Conservation (phyloP, 129 eudicot genomes). For the Oenanthe sinensis region DNA sequence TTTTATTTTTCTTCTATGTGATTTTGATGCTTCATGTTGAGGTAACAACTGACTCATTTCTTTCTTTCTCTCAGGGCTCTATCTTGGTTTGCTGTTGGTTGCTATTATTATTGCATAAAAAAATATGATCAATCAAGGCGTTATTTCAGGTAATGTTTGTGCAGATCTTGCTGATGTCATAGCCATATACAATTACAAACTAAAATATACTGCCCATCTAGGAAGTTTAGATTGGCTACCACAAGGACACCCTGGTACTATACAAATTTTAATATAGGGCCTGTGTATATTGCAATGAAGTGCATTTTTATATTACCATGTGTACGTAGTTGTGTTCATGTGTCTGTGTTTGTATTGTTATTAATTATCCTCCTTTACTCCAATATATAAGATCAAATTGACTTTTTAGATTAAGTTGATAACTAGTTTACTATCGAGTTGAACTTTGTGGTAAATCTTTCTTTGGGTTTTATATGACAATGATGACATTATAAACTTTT, state of each 20-base stretch:
- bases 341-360: too few species aligned
- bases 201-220: background rate
- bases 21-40: background rate
- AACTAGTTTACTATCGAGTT: too few species aligned
- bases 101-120: slow-evolving; percentile 89
- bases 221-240: background rate
- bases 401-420: too few species aligned
- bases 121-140: slow-evolving; percentile 96
- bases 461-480: too few species aligned
- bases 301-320: too few species aligned
- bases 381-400: too few species aligned
- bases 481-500: too few species aligned
- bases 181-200: background rate
- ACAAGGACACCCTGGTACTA: background rate
- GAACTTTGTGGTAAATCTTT: too few species aligned
- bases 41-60: background rate
- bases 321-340: too few species aligned
- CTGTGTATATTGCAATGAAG: too few species aligned
- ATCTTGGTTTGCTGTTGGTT: slow-evolving; percentile 99
- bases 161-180: background rate
- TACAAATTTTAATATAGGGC: too few species aligned
- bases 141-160: slow-evolving; percentile 58
- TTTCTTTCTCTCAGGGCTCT: slow-evolving; percentile 53
- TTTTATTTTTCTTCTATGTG: background rate
- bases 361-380: too few species aligned